Conservation (phyloP, 2,329 filamentous ascomycete genomes). For the Aspergillus sp. region DNA sequence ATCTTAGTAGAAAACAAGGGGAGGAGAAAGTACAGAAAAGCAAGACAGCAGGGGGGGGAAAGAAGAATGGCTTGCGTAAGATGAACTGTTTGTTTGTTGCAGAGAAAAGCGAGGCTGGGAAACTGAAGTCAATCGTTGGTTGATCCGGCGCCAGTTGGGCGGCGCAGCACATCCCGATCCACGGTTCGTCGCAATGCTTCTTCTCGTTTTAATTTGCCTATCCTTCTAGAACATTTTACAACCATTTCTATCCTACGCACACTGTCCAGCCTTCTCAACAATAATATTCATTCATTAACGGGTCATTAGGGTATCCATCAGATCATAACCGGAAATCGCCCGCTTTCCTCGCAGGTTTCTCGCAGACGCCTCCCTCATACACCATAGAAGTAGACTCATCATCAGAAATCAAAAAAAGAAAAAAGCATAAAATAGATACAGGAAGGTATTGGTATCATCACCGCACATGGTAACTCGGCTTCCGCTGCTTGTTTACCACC, state of each 20-base stretch:
- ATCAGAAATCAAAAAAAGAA: background rate
- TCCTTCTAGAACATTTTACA: too few relatives aligned
- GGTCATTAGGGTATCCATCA: slow-evolving; percentile 11
- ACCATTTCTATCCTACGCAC: too few relatives aligned
- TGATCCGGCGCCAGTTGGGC: background rate
- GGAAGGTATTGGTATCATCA: slow-evolving; percentile 30
- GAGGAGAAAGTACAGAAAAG: background rate
- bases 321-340: slow-evolving; percentile 1
- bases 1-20: background rate
- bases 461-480: slow-evolving; percentile 69
- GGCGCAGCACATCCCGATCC: background rate
- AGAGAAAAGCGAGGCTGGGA: background rate
- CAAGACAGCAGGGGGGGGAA: background rate
- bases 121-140: background rate
- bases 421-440: slow-evolving; percentile 17
- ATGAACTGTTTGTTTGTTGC: background rate
- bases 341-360: background rate
- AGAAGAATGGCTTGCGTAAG: background rate
- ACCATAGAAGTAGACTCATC: background rate
- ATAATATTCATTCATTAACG: background rate
- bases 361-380: background rate
- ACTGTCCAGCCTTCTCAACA: too few relatives aligned
- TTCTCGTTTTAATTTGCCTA: too few relatives aligned
- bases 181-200: background rate
- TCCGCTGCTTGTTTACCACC: slow-evolving; percentile 78